Evolutionary conservation across 2,329 filamentous ascomycete species (phyloP).

Genomic region (Phaeosphaeriaceae sp.): DNA sequence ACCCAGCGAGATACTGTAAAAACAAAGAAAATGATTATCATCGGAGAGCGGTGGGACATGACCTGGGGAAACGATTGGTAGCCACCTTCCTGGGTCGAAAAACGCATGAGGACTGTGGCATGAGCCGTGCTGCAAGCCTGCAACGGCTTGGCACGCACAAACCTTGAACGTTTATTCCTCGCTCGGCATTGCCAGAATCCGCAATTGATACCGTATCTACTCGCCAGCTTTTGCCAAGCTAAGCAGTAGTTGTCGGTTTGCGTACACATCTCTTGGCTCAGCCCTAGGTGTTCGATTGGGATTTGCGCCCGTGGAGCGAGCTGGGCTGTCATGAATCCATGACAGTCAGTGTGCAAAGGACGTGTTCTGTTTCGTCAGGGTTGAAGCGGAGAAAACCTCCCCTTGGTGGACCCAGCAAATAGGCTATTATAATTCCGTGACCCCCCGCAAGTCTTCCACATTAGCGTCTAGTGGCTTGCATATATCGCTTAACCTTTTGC

Average conservation of each 20-base stretch:
- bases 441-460: slow-evolving; percentile 14
- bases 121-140: not conserved
- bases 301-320: no score
- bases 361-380: not conserved
- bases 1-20: not conserved
- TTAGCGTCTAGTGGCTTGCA: slow-evolving; percentile 8
- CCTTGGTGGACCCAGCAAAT: slow-evolving; percentile 11
- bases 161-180: no score
- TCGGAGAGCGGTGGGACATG: not conserved
- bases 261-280: no score
- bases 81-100: not conserved
- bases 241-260: no score
- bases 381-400: not conserved
- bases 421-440: slow-evolving; percentile 11
- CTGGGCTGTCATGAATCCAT: not conserved
- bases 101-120: not conserved
- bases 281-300: no score
- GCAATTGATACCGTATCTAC: no score
- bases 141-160: no score
- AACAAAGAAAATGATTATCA: slow-evolving; percentile 2
- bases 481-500: slow-evolving; percentile 4
- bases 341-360: not conserved
- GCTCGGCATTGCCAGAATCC: no score
- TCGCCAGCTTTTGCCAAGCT: no score
- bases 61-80: slow-evolving; percentile 1